Base-by-base conservation (phyloP, 2,329 filamentous ascomycete species). In the Uncinocarpus reesii region DNA sequence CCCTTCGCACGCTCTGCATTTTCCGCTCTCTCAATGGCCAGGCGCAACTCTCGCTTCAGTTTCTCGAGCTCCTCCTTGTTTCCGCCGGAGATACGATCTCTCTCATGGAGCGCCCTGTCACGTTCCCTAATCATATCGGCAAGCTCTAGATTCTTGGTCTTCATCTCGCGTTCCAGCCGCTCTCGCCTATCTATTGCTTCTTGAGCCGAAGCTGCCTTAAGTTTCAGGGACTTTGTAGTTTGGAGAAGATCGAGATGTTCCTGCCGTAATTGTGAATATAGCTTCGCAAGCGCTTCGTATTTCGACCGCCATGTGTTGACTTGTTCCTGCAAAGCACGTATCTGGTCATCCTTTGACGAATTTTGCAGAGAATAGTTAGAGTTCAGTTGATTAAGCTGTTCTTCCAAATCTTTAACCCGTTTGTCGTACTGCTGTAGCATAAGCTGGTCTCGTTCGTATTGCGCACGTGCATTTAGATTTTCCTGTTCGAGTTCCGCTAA, bases 91-190 rank as follows among this genome's bases (percentile, higher is more conserved):
- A 83, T 71, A 48, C 92, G 80, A 62, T 98, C 92, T 65, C 89
- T 87, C 54, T 98, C 92, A 61, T 96, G 87, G 45, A 95, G 70
- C 24, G 92, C 92, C 55, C 92, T 81, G 62, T 98, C 92, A 57
- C 92, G 79, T 71, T 98, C 92, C 36, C 92, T 80, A 55, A 98
- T 98, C 92, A 98, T 96, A 65, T 96, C 88, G 26, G 92, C 92
- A 53, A 98, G 71, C 66, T 98, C 92, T n/a, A 98, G 73, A 63
- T 98, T 98, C 78, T 98, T 98, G 24, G 90, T 95, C 78, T 98
- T 98, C 65, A 98, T 84, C 70, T 98, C 92, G 28, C 90, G 84
- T 71, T 96, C 88, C 45, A 98, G 76, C 72, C 93, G 95, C 71
- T 98, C 92, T 7, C 90, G 83, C 58, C 79, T 82, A 49, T 96